phyloP scores from a whole-genome alignment of 1,139 yeast genomes.

The Candida sp. region DNA sequence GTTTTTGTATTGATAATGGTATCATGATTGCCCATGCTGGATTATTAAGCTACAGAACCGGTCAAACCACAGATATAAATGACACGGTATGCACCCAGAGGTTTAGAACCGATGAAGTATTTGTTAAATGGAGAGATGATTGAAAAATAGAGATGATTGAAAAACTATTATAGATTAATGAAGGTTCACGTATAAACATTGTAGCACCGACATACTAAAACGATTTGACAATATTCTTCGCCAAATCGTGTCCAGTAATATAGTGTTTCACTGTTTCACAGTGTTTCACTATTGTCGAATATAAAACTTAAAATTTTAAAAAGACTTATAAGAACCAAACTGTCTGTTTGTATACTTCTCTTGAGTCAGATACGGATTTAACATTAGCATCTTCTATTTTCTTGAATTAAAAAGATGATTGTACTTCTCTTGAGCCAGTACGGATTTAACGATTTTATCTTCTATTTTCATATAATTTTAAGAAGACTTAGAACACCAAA shows the following conservation, averaged over 20 bases:
- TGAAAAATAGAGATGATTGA: conserved; percentile 15
- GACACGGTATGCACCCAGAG: conserved; percentile 91
- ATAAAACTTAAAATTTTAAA: conserved; percentile 17
- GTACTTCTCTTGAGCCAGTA: too few relatives aligned
- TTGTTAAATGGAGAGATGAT: conserved; percentile 82
- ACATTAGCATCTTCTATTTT: conserved; percentile 13
- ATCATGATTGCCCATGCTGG: conserved; percentile 99
- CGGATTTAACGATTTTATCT: background rate
- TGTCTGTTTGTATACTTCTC: conserved; percentile 3
- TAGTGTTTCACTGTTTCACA: background rate
- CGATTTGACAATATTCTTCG: background rate
- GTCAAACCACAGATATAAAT: conserved; percentile 55
- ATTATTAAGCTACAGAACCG: conserved; percentile 78
- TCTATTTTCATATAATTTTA: background rate
- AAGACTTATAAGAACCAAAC: conserved; percentile 11
- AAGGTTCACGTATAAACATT: conserved; percentile 1
- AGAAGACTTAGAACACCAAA: too few relatives aligned
- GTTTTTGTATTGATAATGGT: conserved; percentile 97
- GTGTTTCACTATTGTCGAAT: conserved; percentile 15
- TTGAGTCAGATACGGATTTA: conserved; percentile 36
- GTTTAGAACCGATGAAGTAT: conserved; percentile 91
- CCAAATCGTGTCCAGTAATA: background rate
- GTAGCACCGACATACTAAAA: conserved; percentile 2
- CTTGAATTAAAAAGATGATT: background rate
- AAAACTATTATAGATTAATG: conserved; percentile 2